Evolutionary conservation across 1,284 basidiomycete species (phyloP).

Genomic region (Ceratobasidium sp.): DNA sequence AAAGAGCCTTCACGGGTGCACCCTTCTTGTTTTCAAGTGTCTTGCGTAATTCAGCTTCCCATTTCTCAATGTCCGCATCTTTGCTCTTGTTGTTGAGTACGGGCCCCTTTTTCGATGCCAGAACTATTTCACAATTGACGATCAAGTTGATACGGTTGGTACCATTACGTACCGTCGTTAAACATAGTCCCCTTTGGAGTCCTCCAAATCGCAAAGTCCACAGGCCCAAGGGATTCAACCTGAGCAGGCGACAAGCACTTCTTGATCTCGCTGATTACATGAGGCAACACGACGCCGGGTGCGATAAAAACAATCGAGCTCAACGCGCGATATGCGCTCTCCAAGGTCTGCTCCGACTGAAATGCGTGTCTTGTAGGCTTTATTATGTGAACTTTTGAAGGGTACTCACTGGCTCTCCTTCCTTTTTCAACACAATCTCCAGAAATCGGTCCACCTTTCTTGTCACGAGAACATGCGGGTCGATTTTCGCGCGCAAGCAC

Average conservation of each 20-base stretch:
- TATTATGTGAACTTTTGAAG: no score
- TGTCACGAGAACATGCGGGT: constrained; percentile 69
- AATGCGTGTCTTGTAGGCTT: not conserved
- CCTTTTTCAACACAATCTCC: constrained; percentile 54
- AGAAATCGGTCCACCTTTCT: constrained; percentile 60
- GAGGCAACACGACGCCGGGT: constrained; percentile 69
- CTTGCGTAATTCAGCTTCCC: constrained; percentile 92
- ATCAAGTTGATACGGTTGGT: constrained; percentile 19
- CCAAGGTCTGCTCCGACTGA: constrained; percentile 42
- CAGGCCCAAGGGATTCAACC: constrained; percentile 69
- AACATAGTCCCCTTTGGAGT: constrained; percentile 81
- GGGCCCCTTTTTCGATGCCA: constrained; percentile 62
- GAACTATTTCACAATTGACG: constrained; percentile 56
- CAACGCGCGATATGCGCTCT: constrained; percentile 75
- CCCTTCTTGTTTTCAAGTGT: constrained; percentile 78
- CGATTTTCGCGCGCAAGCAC: constrained; percentile 69
- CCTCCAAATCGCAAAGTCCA: constrained; percentile 82
- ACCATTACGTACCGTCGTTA: constrained; percentile 67
- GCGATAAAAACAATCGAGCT: constrained; percentile 81
- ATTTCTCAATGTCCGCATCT: constrained; percentile 84
- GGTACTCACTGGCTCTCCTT: constrained; percentile 3
- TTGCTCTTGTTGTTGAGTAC: constrained; percentile 73
- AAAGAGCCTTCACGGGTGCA: constrained; percentile 59
- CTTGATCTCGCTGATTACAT: constrained; percentile 69
- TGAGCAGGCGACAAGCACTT: constrained; percentile 65